Evolutionary conservation across 345 rosid genomes (phyloP), one percentile per base, ranked within the genome.

Genomic region (Microthlaspi erraticum): DNA sequence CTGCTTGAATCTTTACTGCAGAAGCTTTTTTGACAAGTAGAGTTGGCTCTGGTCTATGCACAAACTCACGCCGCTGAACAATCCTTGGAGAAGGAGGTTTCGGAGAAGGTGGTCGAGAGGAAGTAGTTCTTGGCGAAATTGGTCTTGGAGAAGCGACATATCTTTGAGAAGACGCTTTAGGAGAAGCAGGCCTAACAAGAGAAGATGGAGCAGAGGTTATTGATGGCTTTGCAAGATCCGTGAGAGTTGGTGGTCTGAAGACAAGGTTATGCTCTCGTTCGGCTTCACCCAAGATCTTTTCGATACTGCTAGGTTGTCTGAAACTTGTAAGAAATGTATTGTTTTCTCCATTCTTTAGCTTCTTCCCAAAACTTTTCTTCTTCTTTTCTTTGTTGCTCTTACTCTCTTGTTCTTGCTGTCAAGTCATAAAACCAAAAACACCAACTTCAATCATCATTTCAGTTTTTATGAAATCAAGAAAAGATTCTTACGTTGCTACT

Each of bases 281-380:
- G 10, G 93, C 99, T 54, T 95, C 99, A 60, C 83, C 94, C 54
- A 95, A 78, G 45, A 95, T 95, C 80, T 88, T 82, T 80, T 95
- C 99, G 36, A 95, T 83, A 75, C 98, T 95, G 71, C 98, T 95
- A 1, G 99, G 97, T 73, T 78, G 82, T 74, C 87, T 86, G 74
- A 92, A 89, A 41, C 82, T 77, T 5, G 98, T 98, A 73, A 92
- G 86, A 77, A 89, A 88, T 55, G 97, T 86, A 78, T 83, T 87
- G 67, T 82, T 83, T 82, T 92, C 87, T 49, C 93, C 91, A 80
- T 77, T 81, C 59, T 80, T 86, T 49, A 64, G 73, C 65, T 83
- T 84, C 53, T 81, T 86, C 8, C 80, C 60, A 23, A 87, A 89
- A 72, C 86, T 83, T 84, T 80, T 90, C 81, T 85, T 89, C 86